Evolutionary conservation across 2,329 filamentous ascomycete genomes (phyloP).

Genomic region (Thelonectria discophora): DNA sequence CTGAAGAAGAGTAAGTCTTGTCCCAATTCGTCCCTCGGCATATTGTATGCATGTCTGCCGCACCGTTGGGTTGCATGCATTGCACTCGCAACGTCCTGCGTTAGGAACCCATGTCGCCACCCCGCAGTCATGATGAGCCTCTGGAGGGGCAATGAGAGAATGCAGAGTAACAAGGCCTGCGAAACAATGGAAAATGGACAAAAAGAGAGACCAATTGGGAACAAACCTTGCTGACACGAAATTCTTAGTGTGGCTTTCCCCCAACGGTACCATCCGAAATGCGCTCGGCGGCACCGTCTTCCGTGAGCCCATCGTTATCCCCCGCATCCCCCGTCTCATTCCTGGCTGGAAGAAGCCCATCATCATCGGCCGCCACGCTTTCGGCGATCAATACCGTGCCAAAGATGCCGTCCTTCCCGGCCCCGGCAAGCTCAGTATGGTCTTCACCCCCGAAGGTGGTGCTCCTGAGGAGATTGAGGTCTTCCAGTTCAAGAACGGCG

Average conservation of each 20-base stretch:
- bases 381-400: conserved; percentile 98
- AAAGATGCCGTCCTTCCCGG: conserved; percentile 88
- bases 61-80: conserved; percentile 31
- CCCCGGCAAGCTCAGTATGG: conserved; percentile 90
- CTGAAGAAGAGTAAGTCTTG: conserved; percentile 87
- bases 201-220: conserved; percentile 10
- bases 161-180: conserved; percentile 1
- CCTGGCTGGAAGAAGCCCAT: conserved; percentile 99
- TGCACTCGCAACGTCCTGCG: conserved; percentile 23
- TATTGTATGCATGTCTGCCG: conserved; percentile 1
- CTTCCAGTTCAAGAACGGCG: conserved; percentile 85
- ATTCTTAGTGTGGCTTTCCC: conserved; percentile 90
- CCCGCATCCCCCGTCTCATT: conserved; percentile 89
- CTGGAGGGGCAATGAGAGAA: not conserved
- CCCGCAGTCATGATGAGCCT: conserved; percentile 36
- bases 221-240: conserved; percentile 32
- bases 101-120: conserved; percentile 10
- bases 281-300: conserved; percentile 92
- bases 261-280: conserved; percentile 88
- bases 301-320: conserved; percentile 98
- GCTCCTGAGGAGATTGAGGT: conserved; percentile 88
- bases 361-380: conserved; percentile 97
- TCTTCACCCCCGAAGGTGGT: conserved; percentile 87
- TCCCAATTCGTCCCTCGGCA: conserved; percentile 6
- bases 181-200: conserved; percentile 14